Base-by-base conservation (phyloP, 73 alveolate genomes). In the Uronychia setigera region DNA sequence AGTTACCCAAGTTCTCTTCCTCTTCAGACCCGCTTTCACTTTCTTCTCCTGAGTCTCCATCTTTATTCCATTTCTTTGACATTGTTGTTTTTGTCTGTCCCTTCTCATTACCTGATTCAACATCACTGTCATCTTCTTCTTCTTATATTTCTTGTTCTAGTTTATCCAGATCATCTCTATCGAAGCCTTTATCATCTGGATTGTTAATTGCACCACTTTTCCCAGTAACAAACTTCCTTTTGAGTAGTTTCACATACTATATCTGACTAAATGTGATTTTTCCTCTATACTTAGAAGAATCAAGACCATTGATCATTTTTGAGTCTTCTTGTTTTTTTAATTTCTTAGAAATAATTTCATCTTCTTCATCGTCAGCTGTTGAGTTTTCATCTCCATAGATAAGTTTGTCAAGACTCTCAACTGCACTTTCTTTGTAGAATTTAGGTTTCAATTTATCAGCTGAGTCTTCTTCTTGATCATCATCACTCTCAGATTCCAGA, bases 181-280 rank as follows among this genome's bases (percentile, higher is more conserved):
- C 92, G 33, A 32, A 19, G 29, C 59, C 74, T 0, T 59, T 59
- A 35, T 34, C 77, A 76, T 35, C 32, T 67, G 34, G 34, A 26
- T 67, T 28, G 34, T 28, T 28, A 30, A 67, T 26, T 9, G 34
- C 32, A 57, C 74, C n/a, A 19, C 67, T 46, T 19, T 46, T 74
- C 82, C 96, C 96, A 30, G 95, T 93, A 58, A 92, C 94, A 59
- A 92, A 92, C 82, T 90, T 92, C 35, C 81, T 28, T 80, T 94
- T 91, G 46, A 91, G 81, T 1, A 76, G 35, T 74, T 81, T 85
- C 29, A 80, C 85, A 74, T 90, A 84, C 25, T 28, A 58, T 26
- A 30, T 32, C 1, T 26, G 76, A 31, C 76, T 60, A 28, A 57
- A 57, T 32, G 31, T 35, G 32, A 29, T 76, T 74, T 58, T 74